These are phyloP conservation scores for Bonnemaisonia californica DNA, from an alignment of 31 red algal species.

Conservation along the genomic window DNA sequence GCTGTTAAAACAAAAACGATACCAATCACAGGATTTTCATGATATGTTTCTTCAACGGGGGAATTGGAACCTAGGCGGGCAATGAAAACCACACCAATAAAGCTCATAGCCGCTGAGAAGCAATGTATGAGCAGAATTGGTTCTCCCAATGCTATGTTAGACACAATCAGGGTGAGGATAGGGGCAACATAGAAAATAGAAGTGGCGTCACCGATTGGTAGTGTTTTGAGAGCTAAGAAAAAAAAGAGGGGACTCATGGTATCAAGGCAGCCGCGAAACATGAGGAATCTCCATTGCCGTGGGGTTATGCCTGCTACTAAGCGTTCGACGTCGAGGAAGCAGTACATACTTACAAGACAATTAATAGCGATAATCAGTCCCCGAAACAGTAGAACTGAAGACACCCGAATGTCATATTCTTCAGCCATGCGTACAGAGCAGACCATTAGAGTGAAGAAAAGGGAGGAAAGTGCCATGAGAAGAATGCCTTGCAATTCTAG, in stretches of 20 bases:
- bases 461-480: no score
- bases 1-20: conserved; percentile 15
- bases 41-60: background rate
- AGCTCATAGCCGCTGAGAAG: background rate
- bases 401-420: no score
- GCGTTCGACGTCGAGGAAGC: background rate
- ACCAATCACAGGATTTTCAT: background rate
- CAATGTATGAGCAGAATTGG: background rate
- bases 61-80: background rate
- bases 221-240: background rate
- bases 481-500: no score
- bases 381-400: no score
- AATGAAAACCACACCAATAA: conserved; percentile 15
- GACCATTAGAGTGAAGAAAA: no score
- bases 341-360: no score
- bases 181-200: conserved; percentile 18
- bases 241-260: background rate
- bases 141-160: background rate
- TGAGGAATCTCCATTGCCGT: background rate
- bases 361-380: no score
- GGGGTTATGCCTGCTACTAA: background rate
- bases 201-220: conserved; percentile 23
- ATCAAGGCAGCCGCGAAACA: conserved; percentile 2
- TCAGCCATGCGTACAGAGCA: no score
- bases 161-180: conserved; percentile 9